Conservation (phyloP, 2,329 filamentous ascomycete genomes). For the Botrytis paeoniae region DNA sequence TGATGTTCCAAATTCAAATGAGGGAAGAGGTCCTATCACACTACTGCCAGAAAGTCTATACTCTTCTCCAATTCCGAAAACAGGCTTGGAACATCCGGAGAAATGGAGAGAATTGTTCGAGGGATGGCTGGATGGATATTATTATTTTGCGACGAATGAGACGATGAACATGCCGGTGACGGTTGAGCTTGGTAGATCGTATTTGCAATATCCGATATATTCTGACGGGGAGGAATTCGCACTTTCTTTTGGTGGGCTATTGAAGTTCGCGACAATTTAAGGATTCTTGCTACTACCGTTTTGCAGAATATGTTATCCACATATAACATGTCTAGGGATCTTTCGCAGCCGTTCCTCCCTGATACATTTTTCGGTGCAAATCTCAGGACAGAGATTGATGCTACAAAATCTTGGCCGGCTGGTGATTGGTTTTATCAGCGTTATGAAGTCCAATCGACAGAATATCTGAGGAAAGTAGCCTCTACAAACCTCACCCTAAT, state of each 20-base stretch:
- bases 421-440: constrained; percentile 24
- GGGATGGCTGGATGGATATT: neutral
- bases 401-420: constrained; percentile 25
- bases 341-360: constrained; percentile 19
- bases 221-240: constrained; percentile 27
- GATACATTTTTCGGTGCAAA: constrained; percentile 29
- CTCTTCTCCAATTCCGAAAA: neutral
- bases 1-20: constrained; percentile 6
- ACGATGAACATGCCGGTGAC: constrained; percentile 20
- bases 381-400: constrained; percentile 33
- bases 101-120: neutral
- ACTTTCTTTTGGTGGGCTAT: constrained; percentile 28
- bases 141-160: neutral
- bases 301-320: constrained; percentile 22
- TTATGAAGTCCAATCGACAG: constrained; percentile 37
- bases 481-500: constrained; percentile 35
- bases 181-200: constrained; percentile 28
- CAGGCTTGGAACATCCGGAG: neutral
- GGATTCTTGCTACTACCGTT: constrained; percentile 28
- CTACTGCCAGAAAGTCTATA: constrained; percentile 6
- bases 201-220: constrained; percentile 30
- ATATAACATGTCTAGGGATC: constrained; percentile 18
- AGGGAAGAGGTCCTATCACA: constrained; percentile 4
- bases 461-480: constrained; percentile 39
- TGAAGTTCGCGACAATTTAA: constrained; percentile 30